These are phyloP conservation scores for Panicum virgatum DNA, from an alignment of 202 grass and related monocot species.

Conservation along the genomic window DNA sequence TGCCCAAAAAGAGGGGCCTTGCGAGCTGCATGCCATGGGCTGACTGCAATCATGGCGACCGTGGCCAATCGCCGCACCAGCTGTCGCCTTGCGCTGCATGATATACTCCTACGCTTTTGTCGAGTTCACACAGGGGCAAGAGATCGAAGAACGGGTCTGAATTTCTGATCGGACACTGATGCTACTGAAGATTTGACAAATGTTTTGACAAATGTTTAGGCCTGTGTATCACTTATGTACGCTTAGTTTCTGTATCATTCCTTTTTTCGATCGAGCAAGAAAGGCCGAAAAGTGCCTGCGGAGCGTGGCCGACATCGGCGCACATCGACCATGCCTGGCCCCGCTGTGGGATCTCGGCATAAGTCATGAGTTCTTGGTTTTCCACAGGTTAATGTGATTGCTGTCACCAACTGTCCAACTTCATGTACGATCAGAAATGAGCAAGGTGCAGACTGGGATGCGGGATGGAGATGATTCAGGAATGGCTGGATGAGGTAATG, in stretches of 20 bases:
- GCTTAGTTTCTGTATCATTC: not conserved
- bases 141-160: not conserved
- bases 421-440: not conserved
- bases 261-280: slow-evolving; percentile 2
- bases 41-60: slow-evolving; percentile 5
- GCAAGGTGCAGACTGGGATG: not conserved
- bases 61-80: not conserved
- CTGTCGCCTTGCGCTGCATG: not conserved
- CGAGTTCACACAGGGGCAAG: slow-evolving; percentile 22
- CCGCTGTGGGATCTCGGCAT: not conserved
- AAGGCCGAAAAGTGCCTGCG: not conserved
- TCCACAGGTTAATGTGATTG: not conserved
- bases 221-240: not conserved
- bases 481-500: not conserved
- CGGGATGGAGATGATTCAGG: slow-evolving; percentile 10
- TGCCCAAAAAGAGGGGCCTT: not conserved
- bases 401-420: slow-evolving; percentile 13
- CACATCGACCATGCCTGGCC: not conserved
- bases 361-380: not conserved
- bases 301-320: not conserved
- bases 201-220: not conserved
- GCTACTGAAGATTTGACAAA: not conserved
- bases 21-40: not conserved
- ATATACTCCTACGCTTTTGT: not conserved
- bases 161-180: not conserved